phyloP scores from a whole-genome alignment of 306 rosid species.

The Quercus glauca region DNA sequence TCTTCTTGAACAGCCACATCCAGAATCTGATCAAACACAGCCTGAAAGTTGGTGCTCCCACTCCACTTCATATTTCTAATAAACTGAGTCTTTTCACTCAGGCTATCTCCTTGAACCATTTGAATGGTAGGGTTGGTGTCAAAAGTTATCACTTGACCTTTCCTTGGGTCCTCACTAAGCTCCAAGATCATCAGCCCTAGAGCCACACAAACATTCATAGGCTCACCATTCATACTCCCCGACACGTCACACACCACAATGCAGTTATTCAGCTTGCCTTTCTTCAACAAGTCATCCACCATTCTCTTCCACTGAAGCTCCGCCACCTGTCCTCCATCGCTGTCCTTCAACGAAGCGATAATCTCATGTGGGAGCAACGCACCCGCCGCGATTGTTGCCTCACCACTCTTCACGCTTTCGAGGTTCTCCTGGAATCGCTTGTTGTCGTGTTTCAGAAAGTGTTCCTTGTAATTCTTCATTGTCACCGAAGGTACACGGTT shows the following conservation, averaged over 20 bases:
- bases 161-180: slow-evolving; percentile 42
- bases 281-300: slow-evolving; percentile 35
- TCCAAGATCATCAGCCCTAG: too few species aligned
- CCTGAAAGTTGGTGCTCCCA: slow-evolving; percentile 49
- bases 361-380: slow-evolving; percentile 69
- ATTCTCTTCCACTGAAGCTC: slow-evolving; percentile 35
- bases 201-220: slow-evolving; percentile 6
- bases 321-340: slow-evolving; percentile 24
- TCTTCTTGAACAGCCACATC: slow-evolving; percentile 54
- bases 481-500: slow-evolving; percentile 35
- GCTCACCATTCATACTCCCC: slow-evolving; percentile 44
- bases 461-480: slow-evolving; percentile 46
- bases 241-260: slow-evolving; percentile 59
- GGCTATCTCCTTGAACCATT: slow-evolving; percentile 41
- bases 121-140: slow-evolving; percentile 46
- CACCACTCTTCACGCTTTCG: slow-evolving; percentile 41
- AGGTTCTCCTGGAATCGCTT: slow-evolving; percentile 46
- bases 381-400: slow-evolving; percentile 47
- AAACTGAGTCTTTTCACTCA: slow-evolving; percentile 34
- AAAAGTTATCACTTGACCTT: slow-evolving; percentile 58
- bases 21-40: slow-evolving; percentile 53
- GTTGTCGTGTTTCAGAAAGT: slow-evolving; percentile 48
- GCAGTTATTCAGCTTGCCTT: slow-evolving; percentile 48
- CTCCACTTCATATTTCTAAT: slow-evolving; percentile 33
- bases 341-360: slow-evolving; percentile 10